A percentile compares a stretch with the other conserved stretches of the same genome.
Conservation (phyloP, 1,284 basidiomycete genomes). For the Phenoliferia sp. region DNA sequence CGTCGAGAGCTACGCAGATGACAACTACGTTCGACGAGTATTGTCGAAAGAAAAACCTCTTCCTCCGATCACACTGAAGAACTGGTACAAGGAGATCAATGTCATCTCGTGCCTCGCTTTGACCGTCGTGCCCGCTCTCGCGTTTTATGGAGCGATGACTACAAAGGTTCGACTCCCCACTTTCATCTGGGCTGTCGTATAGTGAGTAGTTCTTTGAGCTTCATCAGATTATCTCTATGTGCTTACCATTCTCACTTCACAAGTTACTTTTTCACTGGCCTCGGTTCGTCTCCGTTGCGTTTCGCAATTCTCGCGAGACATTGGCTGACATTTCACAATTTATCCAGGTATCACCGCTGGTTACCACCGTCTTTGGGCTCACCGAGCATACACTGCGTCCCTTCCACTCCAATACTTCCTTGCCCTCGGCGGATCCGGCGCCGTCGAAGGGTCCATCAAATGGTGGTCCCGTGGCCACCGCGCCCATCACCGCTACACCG, state of each 20-base stretch:
- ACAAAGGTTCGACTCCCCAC: constrained; percentile 64
- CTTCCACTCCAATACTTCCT: constrained; percentile 71
- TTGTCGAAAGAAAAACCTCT: constrained; percentile 66
- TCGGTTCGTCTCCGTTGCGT: constrained; percentile 48
- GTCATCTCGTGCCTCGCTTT: constrained; percentile 69
- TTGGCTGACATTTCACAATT: neutral
- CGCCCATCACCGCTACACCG: constrained; percentile 90
- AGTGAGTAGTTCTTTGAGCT: neutral
- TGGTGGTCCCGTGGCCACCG: constrained; percentile 96
- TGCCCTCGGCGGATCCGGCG: constrained; percentile 72
- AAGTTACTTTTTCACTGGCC: constrained; percentile 83
- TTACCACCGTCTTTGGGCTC: constrained; percentile 90
- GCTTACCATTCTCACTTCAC: constrained; percentile 35
- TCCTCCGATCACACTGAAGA: constrained; percentile 69
- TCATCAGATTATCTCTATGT: neutral
- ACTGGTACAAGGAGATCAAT: constrained; percentile 66
- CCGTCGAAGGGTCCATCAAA: constrained; percentile 83
- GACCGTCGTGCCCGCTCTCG: constrained; percentile 63
- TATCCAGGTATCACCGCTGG: constrained; percentile 51
- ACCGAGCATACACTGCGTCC: constrained; percentile 84
- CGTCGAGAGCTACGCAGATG: constrained; percentile 55
- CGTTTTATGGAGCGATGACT: constrained; percentile 61
- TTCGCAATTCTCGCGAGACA: neutral
- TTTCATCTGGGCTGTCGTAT: constrained; percentile 51
- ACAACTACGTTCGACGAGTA: constrained; percentile 84